A percentile compares a stretch with the other conserved stretches of the same genome.
These are phyloP conservation scores for Epichloe sp. DNA, from an alignment of 2,329 filamentous ascomycete species.

Conservation along the genomic window DNA sequence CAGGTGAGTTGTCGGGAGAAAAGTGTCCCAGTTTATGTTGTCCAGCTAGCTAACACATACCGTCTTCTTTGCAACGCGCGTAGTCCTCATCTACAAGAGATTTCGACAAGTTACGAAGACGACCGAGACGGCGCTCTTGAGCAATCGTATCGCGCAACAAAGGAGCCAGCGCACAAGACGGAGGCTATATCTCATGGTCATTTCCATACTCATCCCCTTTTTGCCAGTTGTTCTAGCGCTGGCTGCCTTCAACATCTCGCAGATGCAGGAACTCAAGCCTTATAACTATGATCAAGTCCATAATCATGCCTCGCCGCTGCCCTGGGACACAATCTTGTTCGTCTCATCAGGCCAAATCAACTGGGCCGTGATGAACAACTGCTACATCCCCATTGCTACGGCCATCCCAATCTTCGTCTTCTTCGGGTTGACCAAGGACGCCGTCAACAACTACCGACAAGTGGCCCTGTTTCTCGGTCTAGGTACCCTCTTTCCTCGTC, in stretches of 20 bases:
- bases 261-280: conserved; percentile 14
- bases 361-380: conserved; percentile 29
- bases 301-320: conserved; percentile 19
- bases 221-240: conserved; percentile 33
- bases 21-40: background rate
- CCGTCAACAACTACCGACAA: conserved; percentile 34
- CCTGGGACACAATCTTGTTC: conserved; percentile 36
- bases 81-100: conserved; percentile 33
- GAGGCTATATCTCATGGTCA: conserved; percentile 42
- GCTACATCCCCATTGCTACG: conserved; percentile 36
- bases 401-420: conserved; percentile 36
- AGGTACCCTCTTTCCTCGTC: conserved; percentile 28
- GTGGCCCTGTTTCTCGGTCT: conserved; percentile 27
- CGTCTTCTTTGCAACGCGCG: background rate
- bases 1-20: conserved; percentile 20
- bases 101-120: conserved; percentile 32
- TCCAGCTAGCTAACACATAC: background rate
- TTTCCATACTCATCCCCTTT: conserved; percentile 38
- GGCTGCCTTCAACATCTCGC: conserved; percentile 26
- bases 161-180: conserved; percentile 35
- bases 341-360: conserved; percentile 26
- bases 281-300: conserved; percentile 33
- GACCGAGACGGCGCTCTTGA: conserved; percentile 26
- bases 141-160: conserved; percentile 25
- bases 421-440: conserved; percentile 43